Conservation (phyloP, 352 stramenopile genomes). For the Pythium rhizo-oryzae region DNA sequence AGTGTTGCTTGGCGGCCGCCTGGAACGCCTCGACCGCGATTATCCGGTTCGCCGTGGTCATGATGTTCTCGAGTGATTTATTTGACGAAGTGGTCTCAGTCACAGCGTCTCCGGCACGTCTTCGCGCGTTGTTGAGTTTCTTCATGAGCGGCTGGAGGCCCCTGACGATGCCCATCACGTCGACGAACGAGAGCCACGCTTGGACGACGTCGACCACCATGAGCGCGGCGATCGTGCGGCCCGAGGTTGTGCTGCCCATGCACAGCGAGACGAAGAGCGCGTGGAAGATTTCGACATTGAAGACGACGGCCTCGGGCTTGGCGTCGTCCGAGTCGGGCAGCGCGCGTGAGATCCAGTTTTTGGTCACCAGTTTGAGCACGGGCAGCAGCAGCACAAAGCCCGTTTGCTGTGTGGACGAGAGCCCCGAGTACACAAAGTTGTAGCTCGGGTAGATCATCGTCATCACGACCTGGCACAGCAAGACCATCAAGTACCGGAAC, state of each 20-base stretch:
- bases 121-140: conserved; percentile 1
- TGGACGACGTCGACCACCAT: conserved; percentile 21
- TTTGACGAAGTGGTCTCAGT: too few relatives aligned
- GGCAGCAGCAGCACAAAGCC: conserved; percentile 33
- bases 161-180: neutral
- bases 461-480: conserved; percentile 17
- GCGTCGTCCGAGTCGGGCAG: conserved; percentile 29
- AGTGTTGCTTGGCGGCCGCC: neutral
- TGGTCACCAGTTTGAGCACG: conserved; percentile 42
- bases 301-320: conserved; percentile 34
- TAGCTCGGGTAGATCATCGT: conserved; percentile 26
- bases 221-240: conserved; percentile 8
- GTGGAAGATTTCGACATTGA: conserved; percentile 34
- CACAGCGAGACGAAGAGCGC: conserved; percentile 28
- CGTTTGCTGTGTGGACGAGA: conserved; percentile 20
- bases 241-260: conserved; percentile 20
- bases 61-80: too few relatives aligned
- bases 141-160: neutral
- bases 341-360: conserved; percentile 41
- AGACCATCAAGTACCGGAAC: conserved; percentile 11
- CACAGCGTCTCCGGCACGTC: neutral
- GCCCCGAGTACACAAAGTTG: conserved; percentile 19
- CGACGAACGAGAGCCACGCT: conserved; percentile 13
- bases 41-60: neutral
- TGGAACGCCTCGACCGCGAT: conserved; percentile 8